These are phyloP conservation scores for Pascua sp. DNA, from an alignment of 1,284 basidiomycete species.

Conservation along the genomic window DNA sequence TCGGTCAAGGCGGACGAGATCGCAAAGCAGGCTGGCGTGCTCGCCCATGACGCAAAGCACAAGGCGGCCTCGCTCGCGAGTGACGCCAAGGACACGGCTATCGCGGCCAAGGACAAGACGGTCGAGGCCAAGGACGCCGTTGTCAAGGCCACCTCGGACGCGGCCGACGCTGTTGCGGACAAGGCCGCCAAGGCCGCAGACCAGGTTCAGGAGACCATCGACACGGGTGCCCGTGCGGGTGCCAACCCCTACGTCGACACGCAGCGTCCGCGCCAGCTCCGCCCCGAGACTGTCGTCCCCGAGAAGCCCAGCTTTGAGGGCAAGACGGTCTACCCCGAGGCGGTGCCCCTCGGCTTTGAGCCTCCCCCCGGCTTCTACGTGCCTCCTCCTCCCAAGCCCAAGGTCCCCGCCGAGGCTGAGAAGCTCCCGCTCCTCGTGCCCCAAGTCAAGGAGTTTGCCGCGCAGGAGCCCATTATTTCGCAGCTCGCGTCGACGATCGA, in stretches of 20 bases:
- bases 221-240: constrained; percentile 22
- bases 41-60: constrained; percentile 26
- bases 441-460: constrained; percentile 68
- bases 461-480: constrained; percentile 80
- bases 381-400: constrained; percentile 31
- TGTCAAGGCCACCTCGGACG: constrained; percentile 9
- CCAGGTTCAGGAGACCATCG: constrained; percentile 17
- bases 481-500: constrained; percentile 94
- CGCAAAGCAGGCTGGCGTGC: constrained; percentile 2
- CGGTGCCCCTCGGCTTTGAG: constrained; percentile 86
- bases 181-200: constrained; percentile 17
- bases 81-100: constrained; percentile 20
- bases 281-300: constrained; percentile 45
- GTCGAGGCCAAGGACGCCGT: constrained; percentile 3
- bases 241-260: constrained; percentile 37
- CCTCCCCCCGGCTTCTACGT: constrained; percentile 77
- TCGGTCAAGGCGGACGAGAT: constrained; percentile 10
- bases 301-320: constrained; percentile 38
- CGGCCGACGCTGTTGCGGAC: constrained; percentile 28
- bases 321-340: constrained; percentile 61
- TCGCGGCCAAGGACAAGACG: constrained; percentile 22
- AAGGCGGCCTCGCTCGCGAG: constrained; percentile 24
- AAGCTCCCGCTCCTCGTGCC: constrained; percentile 76
- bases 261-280: constrained; percentile 36
- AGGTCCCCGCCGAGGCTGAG: constrained; percentile 20